Evolutionary conservation across 139 green algal species (phyloP).

Genomic region (Pleodorina starrii): DNA sequence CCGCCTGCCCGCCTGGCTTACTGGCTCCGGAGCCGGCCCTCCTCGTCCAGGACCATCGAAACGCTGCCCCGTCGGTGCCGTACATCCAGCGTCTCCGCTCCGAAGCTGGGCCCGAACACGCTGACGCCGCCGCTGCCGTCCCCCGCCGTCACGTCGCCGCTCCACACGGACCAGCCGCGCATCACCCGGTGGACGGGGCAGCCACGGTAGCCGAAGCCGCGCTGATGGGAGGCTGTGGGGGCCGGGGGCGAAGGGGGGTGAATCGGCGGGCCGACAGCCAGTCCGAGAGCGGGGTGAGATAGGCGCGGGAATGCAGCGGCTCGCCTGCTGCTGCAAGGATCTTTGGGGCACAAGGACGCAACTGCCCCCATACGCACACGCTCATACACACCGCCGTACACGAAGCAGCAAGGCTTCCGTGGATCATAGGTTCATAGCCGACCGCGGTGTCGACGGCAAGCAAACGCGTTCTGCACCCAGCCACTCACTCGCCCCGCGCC

Average conservation of each 20-base stretch:
- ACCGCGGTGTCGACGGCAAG: too few relatives aligned
- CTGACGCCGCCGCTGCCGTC: slow-evolving; percentile 49
- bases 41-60: slow-evolving; percentile 50
- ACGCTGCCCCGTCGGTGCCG: slow-evolving; percentile 37
- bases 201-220: slow-evolving; percentile 45
- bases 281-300: too few relatives aligned
- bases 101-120: slow-evolving; percentile 21
- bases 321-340: too few relatives aligned
- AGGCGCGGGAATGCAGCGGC: too few relatives aligned
- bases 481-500: too few relatives aligned
- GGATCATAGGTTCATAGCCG: too few relatives aligned
- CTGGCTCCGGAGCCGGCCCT: slow-evolving; percentile 30
- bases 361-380: too few relatives aligned
- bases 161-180: slow-evolving; percentile 27
- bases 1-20: too few relatives aligned
- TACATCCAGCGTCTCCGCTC: neutral
- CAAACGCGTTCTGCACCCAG: too few relatives aligned
- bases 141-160: slow-evolving; percentile 40
- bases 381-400: too few relatives aligned
- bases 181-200: slow-evolving; percentile 34
- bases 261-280: neutral
- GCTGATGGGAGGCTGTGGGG: slow-evolving; percentile 20
- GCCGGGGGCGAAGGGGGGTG: neutral
- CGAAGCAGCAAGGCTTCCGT: too few relatives aligned
- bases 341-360: too few relatives aligned